Base-by-base conservation (phyloP, 2,329 filamentous ascomycete genomes). In the Cryphonectria radicalis region DNA sequence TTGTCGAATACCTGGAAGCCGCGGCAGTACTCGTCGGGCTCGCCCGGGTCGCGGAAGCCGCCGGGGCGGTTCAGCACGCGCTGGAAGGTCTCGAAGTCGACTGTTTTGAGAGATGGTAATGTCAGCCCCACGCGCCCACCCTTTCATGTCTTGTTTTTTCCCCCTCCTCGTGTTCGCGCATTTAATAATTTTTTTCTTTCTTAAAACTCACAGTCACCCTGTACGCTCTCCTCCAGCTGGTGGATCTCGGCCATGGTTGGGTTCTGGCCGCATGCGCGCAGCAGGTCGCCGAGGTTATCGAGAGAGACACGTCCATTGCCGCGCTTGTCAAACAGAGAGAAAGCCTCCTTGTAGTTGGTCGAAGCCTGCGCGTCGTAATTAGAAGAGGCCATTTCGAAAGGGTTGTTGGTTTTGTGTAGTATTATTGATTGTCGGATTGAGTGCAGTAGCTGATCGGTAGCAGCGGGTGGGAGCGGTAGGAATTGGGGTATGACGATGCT, bases 341-440 rank as follows among this genome's bases (percentile, higher is more conserved):
- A 99, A 77, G 96, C 96, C 91, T 99, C 96, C 88, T 98, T 98
- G 93, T 98, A 99, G 92, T 99, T 98, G 86, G 95, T 98, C 74
- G 88, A 91, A 82, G 89, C 89, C 89, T 91, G 88, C 63, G 82
- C 78, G 74, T 87, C 85, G 77, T 80, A 84, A 73, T 84, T 79
- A 80, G 87, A 87, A 87, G 86, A 84, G 78, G 83, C 77, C 84
- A 86, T 87, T 74, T 19, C 43, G 50, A 14, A 28, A 40, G 28
- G 35, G 63, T 53, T n/a, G 19, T 50, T 50, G 46, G 46, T 50
- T 50, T 50, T 50, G 46, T n/a, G 43, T 50, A 50, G 43, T 50
- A 50, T 50, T 25, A 63, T 68, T 42, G 43, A 59, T 32, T 55
- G 40, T 35, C 4, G 32, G 17, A 22, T 8, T 32, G 32, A n/a